Evolutionary conservation across 1,284 basidiomycete genomes (phyloP), one percentile per base, ranked within the genome.

Genomic region (Blastosporella zonata): DNA sequence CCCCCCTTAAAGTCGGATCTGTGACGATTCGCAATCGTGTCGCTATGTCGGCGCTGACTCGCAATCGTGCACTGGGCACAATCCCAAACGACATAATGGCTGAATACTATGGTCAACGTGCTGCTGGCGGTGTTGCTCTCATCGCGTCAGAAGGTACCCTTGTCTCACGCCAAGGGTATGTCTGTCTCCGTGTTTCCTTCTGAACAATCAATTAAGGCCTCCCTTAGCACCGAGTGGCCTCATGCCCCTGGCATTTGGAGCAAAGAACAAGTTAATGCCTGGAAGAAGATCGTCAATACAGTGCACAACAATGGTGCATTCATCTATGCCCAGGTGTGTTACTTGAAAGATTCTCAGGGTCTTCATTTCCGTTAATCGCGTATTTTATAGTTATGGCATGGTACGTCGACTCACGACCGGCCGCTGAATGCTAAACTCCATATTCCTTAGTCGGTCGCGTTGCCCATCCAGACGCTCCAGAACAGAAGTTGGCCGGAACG

Each of bases 21-120:
- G 47, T 62, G 33, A 65, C 59, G 10, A 51, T 68, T 36, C 59
- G 55, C 21, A 70, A 70, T 46, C 61, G 67, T 23, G 58, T 71
- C 23, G 53, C 59, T 1, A 68, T 70, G 67, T 60, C 65, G 17
- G 67, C 70, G 0, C 45, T 70, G 36, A 70, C 69, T 15, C 62
- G 69, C 17, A 67, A 64, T 39, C 66, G 68, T 15, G 60, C 62
- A 8, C 47, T 50, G 21, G 56, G 54, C 9, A 62, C 63, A 6
- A 59, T 69, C 2, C 71, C 72, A 7, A 73, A 66, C 31, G 62
- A 66, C 5, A 50, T 69, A 15, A 74, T 71, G 61, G 50, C 58
- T 7, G 68, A 73, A 50, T 77, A 79, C 59, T 78, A 78, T 50
- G 53, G 59, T 1, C 76, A 80, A 52, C 68, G 78, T 6, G 73